Evolutionary conservation across 768 basidiomycete genomes (phyloP).

Genomic region (Mycena olivaceomarginata): DNA sequence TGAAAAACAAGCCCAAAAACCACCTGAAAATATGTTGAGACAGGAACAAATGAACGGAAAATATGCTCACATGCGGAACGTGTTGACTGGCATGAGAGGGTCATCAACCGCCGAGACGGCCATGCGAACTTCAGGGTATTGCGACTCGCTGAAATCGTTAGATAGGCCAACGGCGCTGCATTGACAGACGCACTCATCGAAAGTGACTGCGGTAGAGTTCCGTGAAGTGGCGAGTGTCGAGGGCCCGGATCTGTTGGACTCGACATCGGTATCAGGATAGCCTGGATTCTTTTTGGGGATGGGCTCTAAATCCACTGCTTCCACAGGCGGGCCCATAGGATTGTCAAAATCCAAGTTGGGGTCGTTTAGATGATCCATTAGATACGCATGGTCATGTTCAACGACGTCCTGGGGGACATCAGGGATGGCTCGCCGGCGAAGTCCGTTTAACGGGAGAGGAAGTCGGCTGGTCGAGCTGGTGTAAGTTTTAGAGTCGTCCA

Average conservation of each 20-base stretch:
- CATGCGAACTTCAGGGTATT: slow-evolving; percentile 92
- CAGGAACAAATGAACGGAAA: not conserved
- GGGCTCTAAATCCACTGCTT: slow-evolving; percentile 4
- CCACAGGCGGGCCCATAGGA: slow-evolving; percentile 34
- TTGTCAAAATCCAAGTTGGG: slow-evolving; percentile 81
- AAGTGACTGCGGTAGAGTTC: slow-evolving; percentile 68
- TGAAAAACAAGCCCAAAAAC: slow-evolving; percentile 82
- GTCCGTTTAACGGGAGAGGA: slow-evolving; percentile 45
- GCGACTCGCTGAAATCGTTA: no score
- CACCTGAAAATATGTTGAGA: slow-evolving; percentile 61
- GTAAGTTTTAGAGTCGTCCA: slow-evolving; percentile 67
- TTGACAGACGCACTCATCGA: slow-evolving; percentile 77
- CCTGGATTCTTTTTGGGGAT: not conserved
- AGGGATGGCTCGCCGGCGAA: slow-evolving; percentile 72
- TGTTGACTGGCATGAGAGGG: slow-evolving; percentile 85
- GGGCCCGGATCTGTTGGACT: slow-evolving; percentile 52
- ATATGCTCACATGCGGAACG: slow-evolving; percentile 78
- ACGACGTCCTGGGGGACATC: slow-evolving; percentile 86
- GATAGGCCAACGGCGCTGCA: slow-evolving; percentile 6
- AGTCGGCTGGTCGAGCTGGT: slow-evolving; percentile 61
- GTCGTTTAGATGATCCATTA: slow-evolving; percentile 87
- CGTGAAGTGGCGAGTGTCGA: slow-evolving; percentile 10
- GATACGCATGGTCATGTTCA: slow-evolving; percentile 64
- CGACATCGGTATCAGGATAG: slow-evolving; percentile 22
- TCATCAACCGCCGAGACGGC: slow-evolving; percentile 90